Conservation (phyloP, 2,329 filamentous ascomycete genomes). For the Colletotrichum lindemuthianum region DNA sequence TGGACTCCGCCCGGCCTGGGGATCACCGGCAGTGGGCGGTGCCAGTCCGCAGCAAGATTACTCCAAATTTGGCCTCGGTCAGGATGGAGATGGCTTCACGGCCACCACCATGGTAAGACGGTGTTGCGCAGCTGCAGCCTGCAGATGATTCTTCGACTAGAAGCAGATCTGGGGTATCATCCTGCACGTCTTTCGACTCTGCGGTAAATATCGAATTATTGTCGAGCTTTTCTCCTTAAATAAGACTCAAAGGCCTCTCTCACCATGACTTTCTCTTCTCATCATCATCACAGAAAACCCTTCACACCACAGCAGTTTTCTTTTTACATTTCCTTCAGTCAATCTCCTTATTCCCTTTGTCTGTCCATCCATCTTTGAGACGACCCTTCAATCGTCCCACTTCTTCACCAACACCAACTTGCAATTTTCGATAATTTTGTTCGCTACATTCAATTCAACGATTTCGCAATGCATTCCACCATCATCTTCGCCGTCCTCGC, state of each 20-base stretch:
- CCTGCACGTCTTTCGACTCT: background rate
- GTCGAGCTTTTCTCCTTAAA: background rate
- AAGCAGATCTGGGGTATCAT: background rate
- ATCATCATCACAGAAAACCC: constrained; percentile 18
- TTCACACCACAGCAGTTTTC: background rate
- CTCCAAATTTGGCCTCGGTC: background rate
- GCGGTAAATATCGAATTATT: background rate
- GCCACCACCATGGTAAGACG: background rate
- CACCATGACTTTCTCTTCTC: background rate
- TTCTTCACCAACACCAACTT: background rate
- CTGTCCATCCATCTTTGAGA: constrained; percentile 18
- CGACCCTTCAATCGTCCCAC: constrained; percentile 3
- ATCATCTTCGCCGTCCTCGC: constrained; percentile 17
- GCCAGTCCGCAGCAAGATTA: background rate
- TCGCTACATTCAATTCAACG: background rate
- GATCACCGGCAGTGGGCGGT: too few relatives aligned
- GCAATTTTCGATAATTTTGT: background rate
- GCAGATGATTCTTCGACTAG: background rate
- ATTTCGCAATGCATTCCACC: constrained; percentile 29
- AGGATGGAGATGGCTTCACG: background rate
- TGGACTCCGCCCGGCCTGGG: too few relatives aligned
- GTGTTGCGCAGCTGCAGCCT: background rate
- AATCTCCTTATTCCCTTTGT: constrained; percentile 34
- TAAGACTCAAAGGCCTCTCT: constrained; percentile 13
- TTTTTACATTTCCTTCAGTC: constrained; percentile 4